Evolutionary conservation across 2,329 filamentous ascomycete species (phyloP), one percentile per base, ranked within the genome.

Genomic region (Colletotrichum siamense): DNA sequence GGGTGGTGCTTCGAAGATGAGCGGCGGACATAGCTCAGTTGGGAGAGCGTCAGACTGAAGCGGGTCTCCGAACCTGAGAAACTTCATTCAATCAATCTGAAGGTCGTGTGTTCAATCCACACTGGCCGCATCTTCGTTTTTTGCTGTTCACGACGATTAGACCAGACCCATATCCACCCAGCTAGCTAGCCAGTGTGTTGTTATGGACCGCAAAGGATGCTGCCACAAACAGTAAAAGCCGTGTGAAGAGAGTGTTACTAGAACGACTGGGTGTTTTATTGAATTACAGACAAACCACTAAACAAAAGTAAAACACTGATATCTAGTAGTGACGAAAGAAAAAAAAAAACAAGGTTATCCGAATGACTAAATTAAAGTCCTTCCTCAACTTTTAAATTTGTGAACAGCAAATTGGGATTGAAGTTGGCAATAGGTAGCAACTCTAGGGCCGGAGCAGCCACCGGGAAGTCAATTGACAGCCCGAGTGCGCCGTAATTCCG

Each of bases 21-120:
- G 13, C 64, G 64, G 64, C 64, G 64, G 64, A 67, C 64, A 67
- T 67, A 67, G 64, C 64, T 67, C 64, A 67, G 64, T 67, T 67
- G 64, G 64, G 66, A 69, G 66, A 69, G 66, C 66, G 66, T 69
- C 66, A 69, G 66, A 69, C 66, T 69, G 66, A 69, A 69, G 52
- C 66, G 66, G 66, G 66, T 69, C 52, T 16, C 3, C 1, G 16
- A 4, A 61, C 24, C 6, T 61, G 52, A 24, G 1, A 26, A 69
- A 61, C 66, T 69, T 69, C 66, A 69, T 13, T 55, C 66, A 61
- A 69, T 69, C 32, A 59, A 69, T 69, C 66, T 69, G 66, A 69
- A 69, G 66, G 66, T 69, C 66, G 66, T 67, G 64, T 67, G 64
- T 67, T 67, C 64, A 55, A 67, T 67, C 64, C 64, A 67, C 64